phyloP scores from a whole-genome alignment of 495 filamentous ascomycete species.

The Penicillium simplicissimum region DNA sequence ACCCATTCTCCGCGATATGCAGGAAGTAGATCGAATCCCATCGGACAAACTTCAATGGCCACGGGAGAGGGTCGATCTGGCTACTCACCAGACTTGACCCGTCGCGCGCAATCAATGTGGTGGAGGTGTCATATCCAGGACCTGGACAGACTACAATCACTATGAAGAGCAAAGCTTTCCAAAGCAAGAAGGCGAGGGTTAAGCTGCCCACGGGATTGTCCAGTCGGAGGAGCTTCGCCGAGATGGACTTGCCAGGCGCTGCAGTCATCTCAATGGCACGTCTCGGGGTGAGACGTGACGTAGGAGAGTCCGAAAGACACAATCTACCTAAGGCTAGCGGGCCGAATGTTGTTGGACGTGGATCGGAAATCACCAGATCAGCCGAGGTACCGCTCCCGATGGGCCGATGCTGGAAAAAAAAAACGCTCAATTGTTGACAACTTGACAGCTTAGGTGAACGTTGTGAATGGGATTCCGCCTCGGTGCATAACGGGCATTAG shows the following conservation, averaged over 20 bases:
- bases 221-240: constrained; percentile 31
- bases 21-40: constrained; percentile 95
- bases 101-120: constrained; percentile 54
- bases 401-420: not conserved
- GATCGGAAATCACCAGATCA: not conserved
- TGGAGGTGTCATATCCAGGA: constrained; percentile 88
- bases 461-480: constrained; percentile 1
- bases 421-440: not conserved
- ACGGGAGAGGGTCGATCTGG: constrained; percentile 23
- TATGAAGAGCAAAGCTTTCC: constrained; percentile 73
- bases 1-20: constrained; percentile 65
- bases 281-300: not conserved
- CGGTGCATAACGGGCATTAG: not conserved
- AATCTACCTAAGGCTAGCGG: not conserved
- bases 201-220: constrained; percentile 39
- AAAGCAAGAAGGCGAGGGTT: constrained; percentile 48
- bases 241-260: constrained; percentile 11
- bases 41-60: constrained; percentile 61
- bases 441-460: not conserved
- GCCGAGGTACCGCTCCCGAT: not conserved
- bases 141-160: constrained; percentile 66
- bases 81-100: constrained; percentile 14
- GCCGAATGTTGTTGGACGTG: not conserved
- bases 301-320: not conserved
- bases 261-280: constrained; percentile 13